phyloP scores from a whole-genome alignment of 148 eudicot genomes.

The Fagopyrum esculentum region DNA sequence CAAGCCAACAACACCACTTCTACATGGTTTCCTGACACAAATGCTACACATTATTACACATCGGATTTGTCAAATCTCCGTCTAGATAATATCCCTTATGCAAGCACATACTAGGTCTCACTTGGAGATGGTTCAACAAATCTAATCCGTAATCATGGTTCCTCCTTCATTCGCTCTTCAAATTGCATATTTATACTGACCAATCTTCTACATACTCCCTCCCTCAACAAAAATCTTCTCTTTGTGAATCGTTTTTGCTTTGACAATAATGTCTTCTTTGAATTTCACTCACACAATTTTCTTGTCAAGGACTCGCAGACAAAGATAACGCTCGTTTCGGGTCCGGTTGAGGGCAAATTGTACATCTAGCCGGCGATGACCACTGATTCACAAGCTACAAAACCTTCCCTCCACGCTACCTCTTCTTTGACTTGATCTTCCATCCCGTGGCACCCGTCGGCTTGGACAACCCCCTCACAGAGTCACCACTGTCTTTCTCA shows the following conservation, averaged over 20 bases:
- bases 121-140: neutral
- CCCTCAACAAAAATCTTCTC: neutral
- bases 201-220: neutral
- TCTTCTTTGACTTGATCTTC: too few species aligned
- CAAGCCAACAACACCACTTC: neutral
- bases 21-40: neutral
- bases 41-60: neutral
- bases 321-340: neutral
- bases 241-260: neutral
- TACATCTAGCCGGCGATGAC: neutral
- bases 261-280: neutral
- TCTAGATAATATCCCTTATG: neutral
- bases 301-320: neutral
- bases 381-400: neutral
- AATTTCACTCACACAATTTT: neutral
- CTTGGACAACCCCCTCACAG: neutral
- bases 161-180: neutral
- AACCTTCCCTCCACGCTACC: neutral
- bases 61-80: neutral
- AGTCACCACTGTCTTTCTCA: neutral
- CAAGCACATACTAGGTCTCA: neutral
- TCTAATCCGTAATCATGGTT: neutral
- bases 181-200: too few species aligned
- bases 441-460: neutral
- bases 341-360: neutral